Evolutionary conservation across 305 asterid species (phyloP), one percentile per base, ranked within the genome.

Genomic region (Salvia sclarea): DNA sequence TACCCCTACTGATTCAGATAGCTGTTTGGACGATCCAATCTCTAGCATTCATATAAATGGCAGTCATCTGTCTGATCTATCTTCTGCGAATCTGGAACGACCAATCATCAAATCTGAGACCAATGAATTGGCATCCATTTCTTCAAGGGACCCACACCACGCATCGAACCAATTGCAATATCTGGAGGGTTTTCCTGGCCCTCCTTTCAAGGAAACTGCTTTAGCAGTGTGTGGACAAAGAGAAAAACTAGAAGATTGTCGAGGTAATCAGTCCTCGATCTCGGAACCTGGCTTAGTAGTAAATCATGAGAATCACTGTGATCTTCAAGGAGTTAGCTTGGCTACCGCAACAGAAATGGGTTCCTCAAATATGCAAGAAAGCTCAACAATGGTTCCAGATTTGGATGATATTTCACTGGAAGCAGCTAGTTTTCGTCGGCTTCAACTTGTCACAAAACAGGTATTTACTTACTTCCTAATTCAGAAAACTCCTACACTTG

Each of bases 381-480:
- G 80, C 67, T 74, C 86, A 38, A 68, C 81, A 4, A 55, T 53
- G 73, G 77, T 72, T 76, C 80, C 87, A 9, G 84, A 78, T 48
- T 61, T 73, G 52, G 81, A 80, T 80, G 94, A 85, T 74, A 77
- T 68, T 71, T 85, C 95, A 68, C 81, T 64, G 30, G 95, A 86
- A 79, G 96, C 89, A 43, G 79, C 85, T 75, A 79, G 88, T 74
- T 85, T 91, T 74, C 82, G 73, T 70, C 96, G 82, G 82, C 98
- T 92, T 70, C 92, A 84, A 78, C 89, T 63, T 73, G 88, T 84
- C 68, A 82, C 78, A 81, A 85, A 81, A 66, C 90, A 76, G 98
- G 98, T 92, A 82, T 56, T 20, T 67, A 17, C 59, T 45, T 59
- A 10, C 44, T 64, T 41, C 64, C 24, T 11, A 25, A 31, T 53